Evolutionary conservation across 139 green algal genomes (phyloP).

Genomic region (Diplosphaera chodatii): DNA sequence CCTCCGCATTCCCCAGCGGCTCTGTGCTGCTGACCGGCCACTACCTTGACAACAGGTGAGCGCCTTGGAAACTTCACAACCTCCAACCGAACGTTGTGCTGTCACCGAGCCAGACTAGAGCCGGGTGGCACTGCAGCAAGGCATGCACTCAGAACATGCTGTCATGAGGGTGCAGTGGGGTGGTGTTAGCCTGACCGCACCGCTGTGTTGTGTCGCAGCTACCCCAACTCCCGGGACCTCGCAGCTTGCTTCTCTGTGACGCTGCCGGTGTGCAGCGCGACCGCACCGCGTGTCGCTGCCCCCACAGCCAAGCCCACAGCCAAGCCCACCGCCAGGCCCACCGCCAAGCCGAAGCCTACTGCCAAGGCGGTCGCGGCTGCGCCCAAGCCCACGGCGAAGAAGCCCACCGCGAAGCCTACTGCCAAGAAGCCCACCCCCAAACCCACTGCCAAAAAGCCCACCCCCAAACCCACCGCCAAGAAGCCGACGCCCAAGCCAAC

Average conservation of each 20-base stretch:
- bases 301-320: background rate
- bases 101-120: too few species aligned
- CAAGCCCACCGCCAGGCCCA: background rate
- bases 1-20: background rate
- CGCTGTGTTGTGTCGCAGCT: too few species aligned
- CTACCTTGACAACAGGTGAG: background rate
- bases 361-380: too few species aligned
- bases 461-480: background rate
- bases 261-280: background rate
- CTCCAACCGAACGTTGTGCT: too few species aligned
- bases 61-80: too few species aligned
- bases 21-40: background rate
- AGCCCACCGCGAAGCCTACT: background rate
- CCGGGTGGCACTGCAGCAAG: too few species aligned
- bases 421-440: background rate
- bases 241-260: background rate
- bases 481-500: background rate
- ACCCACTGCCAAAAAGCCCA: too few species aligned
- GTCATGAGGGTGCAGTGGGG: too few species aligned
- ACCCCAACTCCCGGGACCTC: background rate
- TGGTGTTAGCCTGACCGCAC: too few species aligned
- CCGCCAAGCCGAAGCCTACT: too few species aligned
- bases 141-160: too few species aligned
- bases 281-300: too few species aligned
- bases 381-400: background rate